Evolutionary conservation across 257 asterid species (phyloP).

Genomic region (Nemophila menziesii): DNA sequence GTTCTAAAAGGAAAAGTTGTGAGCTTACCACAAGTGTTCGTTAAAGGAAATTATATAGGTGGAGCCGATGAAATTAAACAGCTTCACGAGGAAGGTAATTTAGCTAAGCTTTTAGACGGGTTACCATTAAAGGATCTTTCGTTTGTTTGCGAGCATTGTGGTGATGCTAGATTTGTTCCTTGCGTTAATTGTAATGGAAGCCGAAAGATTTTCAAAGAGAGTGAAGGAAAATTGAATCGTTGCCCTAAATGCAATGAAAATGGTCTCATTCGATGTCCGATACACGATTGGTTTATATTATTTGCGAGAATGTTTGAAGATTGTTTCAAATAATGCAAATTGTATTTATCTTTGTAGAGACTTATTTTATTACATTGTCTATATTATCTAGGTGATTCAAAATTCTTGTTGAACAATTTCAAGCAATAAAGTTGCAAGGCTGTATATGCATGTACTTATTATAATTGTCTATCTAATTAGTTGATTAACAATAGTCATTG

Average conservation of each 20-base stretch:
- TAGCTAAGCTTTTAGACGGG: conserved; percentile 51
- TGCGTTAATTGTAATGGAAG: conserved; percentile 81
- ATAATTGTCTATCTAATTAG: no score
- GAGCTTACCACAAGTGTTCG: conserved; percentile 65
- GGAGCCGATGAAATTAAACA: conserved; percentile 68
- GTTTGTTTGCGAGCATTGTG: conserved; percentile 67
- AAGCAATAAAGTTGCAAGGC: no score
- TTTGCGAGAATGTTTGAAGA: no score
- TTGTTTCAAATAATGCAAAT: no score
- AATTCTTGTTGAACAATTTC: no score
- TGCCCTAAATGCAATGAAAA: conserved; percentile 77
- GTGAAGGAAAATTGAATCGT: conserved; percentile 40
- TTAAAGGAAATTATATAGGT: conserved; percentile 61
- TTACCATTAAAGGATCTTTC: conserved; percentile 39
- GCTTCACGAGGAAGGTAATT: conserved; percentile 65
- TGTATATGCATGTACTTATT: no score
- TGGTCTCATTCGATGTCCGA: conserved; percentile 66
- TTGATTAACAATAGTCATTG: conserved; percentile 64
- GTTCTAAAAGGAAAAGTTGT: conserved; percentile 38
- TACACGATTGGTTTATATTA: no score
- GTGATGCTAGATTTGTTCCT: conserved; percentile 77
- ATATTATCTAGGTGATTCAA: no score
- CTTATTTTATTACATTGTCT: no score
- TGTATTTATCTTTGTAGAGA: no score
- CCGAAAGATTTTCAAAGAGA: conserved; percentile 52